A percentile compares a stretch with the other conserved stretches of the same genome.
phyloP scores from a whole-genome alignment of 1,284 basidiomycete species.

The Ganoderma boninense region DNA sequence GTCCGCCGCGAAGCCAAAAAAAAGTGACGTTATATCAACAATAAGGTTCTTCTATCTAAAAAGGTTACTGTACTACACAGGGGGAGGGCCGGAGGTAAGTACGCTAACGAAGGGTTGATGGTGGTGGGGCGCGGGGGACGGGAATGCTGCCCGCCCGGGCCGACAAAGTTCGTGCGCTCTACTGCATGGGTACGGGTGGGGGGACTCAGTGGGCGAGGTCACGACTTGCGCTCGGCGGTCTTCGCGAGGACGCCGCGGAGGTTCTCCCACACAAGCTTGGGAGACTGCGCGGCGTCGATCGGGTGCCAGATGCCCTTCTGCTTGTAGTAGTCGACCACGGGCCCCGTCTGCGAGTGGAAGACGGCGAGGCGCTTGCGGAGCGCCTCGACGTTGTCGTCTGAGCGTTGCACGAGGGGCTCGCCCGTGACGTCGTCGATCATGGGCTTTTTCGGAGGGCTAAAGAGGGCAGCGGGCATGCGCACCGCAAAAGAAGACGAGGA shows the following conservation, averaged over 20 bases:
- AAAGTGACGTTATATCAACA: conserved; percentile 10
- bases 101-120: conserved; percentile 22
- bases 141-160: conserved; percentile 19
- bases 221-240: conserved; percentile 33
- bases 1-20: neutral
- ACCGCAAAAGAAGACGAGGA: neutral
- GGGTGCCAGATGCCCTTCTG: conserved; percentile 88
- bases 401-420: conserved; percentile 93
- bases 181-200: neutral
- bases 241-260: conserved; percentile 68
- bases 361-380: conserved; percentile 88
- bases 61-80: conserved; percentile 19
- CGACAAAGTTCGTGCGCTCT: conserved; percentile 21
- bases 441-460: conserved; percentile 93
- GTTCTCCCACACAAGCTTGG: conserved; percentile 91
- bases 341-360: conserved; percentile 94
- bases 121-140: too few species aligned
- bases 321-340: conserved; percentile 98
- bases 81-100: conserved; percentile 2
- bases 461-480: neutral
- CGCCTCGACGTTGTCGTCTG: conserved; percentile 94
- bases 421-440: conserved; percentile 96
- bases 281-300: conserved; percentile 94
- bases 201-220: neutral
- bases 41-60: conserved; percentile 23